Conservation (phyloP, 306 rosid genomes). For the Neltuma alba region DNA sequence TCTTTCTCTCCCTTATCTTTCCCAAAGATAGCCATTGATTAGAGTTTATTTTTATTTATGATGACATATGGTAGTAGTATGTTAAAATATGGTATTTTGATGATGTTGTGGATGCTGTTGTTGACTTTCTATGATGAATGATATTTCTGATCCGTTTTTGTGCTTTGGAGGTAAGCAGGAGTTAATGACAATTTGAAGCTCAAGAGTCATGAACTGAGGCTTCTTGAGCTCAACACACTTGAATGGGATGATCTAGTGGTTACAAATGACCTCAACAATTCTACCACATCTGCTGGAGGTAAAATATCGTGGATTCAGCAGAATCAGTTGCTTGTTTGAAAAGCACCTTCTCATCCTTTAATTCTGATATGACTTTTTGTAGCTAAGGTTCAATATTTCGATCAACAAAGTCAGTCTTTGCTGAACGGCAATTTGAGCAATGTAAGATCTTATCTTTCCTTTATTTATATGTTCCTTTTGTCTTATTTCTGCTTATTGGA, state of each 20-base stretch:
- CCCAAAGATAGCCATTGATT: slow-evolving; percentile 14
- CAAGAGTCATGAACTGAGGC: slow-evolving; percentile 60
- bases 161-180: slow-evolving; percentile 53
- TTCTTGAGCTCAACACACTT: slow-evolving; percentile 90
- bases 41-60: slow-evolving; percentile 12
- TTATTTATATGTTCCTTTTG: slow-evolving; percentile 20
- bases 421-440: slow-evolving; percentile 45
- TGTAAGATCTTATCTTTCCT: slow-evolving; percentile 51
- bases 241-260: slow-evolving; percentile 96
- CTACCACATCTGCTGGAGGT: slow-evolving; percentile 59
- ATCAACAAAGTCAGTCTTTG: slow-evolving; percentile 58
- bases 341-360: slow-evolving; percentile 29
- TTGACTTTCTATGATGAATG: slow-evolving; percentile 29
- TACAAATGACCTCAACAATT: slow-evolving; percentile 46
- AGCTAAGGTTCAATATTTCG: slow-evolving; percentile 50
- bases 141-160: slow-evolving; percentile 35
- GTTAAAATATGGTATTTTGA: not conserved
- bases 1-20: slow-evolving; percentile 16
- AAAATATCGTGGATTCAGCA: slow-evolving; percentile 44
- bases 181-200: slow-evolving; percentile 47
- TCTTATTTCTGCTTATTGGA: slow-evolving; percentile 17
- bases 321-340: slow-evolving; percentile 33
- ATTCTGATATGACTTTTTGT: slow-evolving; percentile 33
- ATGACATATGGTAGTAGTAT: not conserved
- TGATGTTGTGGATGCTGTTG: slow-evolving; percentile 20